Percentiles rank a stretch among this genome's conserved stretches.
These are phyloP conservation scores for Colletotrichum tabaci DNA, from an alignment of 2,329 filamentous ascomycete genomes.

Conservation along the genomic window DNA sequence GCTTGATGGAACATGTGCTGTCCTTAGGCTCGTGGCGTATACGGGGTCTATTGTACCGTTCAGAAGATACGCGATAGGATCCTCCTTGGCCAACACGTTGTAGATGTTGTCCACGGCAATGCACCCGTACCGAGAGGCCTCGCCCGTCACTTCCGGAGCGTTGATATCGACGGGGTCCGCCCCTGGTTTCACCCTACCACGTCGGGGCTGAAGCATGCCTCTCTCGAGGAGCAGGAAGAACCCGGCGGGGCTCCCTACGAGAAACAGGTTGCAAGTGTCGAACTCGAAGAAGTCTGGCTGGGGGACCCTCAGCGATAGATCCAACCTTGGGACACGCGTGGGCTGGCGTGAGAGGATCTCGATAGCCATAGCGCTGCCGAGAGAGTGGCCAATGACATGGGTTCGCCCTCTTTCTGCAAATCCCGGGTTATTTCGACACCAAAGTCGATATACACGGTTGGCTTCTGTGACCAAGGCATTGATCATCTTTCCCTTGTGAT, in stretches of 20 bases:
- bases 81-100: constrained; percentile 83
- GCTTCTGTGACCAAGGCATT: constrained; percentile 89
- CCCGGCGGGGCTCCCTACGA: constrained; percentile 89
- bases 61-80: constrained; percentile 89
- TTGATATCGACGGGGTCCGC: constrained; percentile 74
- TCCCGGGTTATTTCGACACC: constrained; percentile 93
- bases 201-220: constrained; percentile 79
- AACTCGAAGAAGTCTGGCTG: constrained; percentile 84
- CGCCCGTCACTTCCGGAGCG: constrained; percentile 77
- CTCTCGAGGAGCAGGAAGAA: constrained; percentile 93
- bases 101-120: constrained; percentile 96
- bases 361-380: constrained; percentile 94
- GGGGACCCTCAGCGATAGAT: constrained; percentile 57
- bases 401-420: constrained; percentile 87
- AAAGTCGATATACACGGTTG: constrained; percentile 94
- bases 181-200: constrained; percentile 82
- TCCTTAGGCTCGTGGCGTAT: constrained; percentile 83
- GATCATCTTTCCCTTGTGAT: constrained; percentile 96
- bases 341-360: constrained; percentile 94
- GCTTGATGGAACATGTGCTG: constrained; percentile 83
- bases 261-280: constrained; percentile 89
- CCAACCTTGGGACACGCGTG: constrained; percentile 72
- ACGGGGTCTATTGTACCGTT: constrained; percentile 89
- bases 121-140: constrained; percentile 87
- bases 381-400: constrained; percentile 92